phyloP scores from a whole-genome alignment of 352 stramenopile genomes.

The Globisporangium uncinulatum region DNA sequence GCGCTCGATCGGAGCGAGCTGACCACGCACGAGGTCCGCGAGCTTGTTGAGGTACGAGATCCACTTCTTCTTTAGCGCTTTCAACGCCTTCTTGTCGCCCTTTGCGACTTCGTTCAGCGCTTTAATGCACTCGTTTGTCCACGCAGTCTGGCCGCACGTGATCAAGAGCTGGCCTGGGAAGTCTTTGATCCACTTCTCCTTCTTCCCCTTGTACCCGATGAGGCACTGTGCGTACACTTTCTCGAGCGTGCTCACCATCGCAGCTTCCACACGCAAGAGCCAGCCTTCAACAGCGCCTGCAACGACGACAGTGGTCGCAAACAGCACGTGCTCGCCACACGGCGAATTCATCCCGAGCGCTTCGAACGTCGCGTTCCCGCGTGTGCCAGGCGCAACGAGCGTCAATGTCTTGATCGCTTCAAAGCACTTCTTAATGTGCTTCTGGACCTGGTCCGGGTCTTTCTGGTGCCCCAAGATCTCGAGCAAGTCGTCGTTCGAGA shows the following conservation, averaged over 20 bases:
- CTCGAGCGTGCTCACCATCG: constrained; percentile 82
- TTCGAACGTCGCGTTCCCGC: constrained; percentile 84
- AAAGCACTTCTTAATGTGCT: constrained; percentile 92
- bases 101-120: constrained; percentile 87
- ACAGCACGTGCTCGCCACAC: constrained; percentile 82
- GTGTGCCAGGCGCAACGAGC: constrained; percentile 52
- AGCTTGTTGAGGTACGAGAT: constrained; percentile 92
- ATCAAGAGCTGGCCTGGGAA: constrained; percentile 92
- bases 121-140: constrained; percentile 93
- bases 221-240: constrained; percentile 85
- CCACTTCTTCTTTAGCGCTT: constrained; percentile 93
- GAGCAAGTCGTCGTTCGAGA: constrained; percentile 86
- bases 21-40: constrained; percentile 89
- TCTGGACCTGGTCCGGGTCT: constrained; percentile 85
- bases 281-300: constrained; percentile 90
- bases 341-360: constrained; percentile 87
- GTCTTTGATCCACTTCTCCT: constrained; percentile 95
- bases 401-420: constrained; percentile 84
- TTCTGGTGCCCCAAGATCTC: constrained; percentile 87
- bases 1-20: constrained; percentile 86
- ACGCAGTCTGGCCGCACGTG: constrained; percentile 89
- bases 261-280: constrained; percentile 77
- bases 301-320: constrained; percentile 83
- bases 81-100: constrained; percentile 90
- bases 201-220: constrained; percentile 88